These are phyloP conservation scores for Fimicolochytrium jonesii DNA, from an alignment of 192 early-diverging fungal species.

Conservation along the genomic window DNA sequence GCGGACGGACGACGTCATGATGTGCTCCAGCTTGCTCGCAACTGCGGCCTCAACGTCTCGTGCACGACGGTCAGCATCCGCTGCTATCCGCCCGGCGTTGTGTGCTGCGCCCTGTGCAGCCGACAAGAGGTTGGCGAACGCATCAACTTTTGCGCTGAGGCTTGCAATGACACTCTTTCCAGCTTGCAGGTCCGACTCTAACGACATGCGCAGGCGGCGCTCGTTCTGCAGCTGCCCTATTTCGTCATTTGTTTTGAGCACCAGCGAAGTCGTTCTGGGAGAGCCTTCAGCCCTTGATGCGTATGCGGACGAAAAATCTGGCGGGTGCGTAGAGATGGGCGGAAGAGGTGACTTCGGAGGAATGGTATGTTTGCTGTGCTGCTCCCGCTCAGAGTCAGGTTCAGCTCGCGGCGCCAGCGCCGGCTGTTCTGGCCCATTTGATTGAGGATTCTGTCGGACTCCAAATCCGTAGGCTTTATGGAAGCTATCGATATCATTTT, in stretches of 20 bases:
- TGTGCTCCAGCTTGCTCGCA: conserved; percentile 3
- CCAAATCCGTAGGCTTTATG: conserved; percentile 8
- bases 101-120: not conserved
- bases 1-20: too few relatives aligned
- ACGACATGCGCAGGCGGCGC: conserved; percentile 25
- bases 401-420: too few relatives aligned
- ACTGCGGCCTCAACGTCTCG: conserved; percentile 18
- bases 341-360: too few relatives aligned
- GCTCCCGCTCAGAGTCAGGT: too few relatives aligned
- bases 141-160: conserved; percentile 33
- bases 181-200: conserved; percentile 36
- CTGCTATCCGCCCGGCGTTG: conserved; percentile 9
- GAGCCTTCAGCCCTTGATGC: too few relatives aligned
- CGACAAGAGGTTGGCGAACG: conserved; percentile 11
- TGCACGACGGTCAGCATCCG: conserved; percentile 22
- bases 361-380: too few relatives aligned
- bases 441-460: too few relatives aligned
- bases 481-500: conserved; percentile 26
- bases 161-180: conserved; percentile 31
- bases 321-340: too few relatives aligned
- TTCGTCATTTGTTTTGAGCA: too few relatives aligned
- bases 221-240: conserved; percentile 33
- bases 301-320: too few relatives aligned
- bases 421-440: too few relatives aligned
- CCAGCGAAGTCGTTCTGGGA: too few relatives aligned